Evolutionary conservation across 257 asterid species (phyloP).

Genomic region (Verbena officinalis): DNA sequence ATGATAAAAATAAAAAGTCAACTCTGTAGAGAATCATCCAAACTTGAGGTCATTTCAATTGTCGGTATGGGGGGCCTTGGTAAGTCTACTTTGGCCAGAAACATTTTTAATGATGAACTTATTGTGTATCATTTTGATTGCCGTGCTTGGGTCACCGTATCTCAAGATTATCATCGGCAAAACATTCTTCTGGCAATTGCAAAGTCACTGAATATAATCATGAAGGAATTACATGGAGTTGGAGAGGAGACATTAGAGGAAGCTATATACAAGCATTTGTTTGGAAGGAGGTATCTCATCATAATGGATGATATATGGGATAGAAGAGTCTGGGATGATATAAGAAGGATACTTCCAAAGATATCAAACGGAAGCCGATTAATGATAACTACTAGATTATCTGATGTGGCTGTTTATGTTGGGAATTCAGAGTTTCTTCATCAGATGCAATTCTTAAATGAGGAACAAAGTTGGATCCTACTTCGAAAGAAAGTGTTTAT

Average conservation of each 20-base stretch:
- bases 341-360: too few species aligned
- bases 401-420: neutral
- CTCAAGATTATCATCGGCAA: neutral
- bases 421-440: neutral
- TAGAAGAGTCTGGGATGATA: too few species aligned
- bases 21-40: conserved; percentile 7
- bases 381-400: neutral
- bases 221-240: neutral
- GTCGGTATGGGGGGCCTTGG: conserved; percentile 23
- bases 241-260: too few species aligned
- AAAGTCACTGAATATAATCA: neutral
- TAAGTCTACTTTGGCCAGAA: conserved; percentile 18
- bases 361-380: too few species aligned
- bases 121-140: neutral
- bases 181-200: neutral
- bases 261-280: too few species aligned
- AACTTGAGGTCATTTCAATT: conserved; percentile 14
- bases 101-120: neutral
- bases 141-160: conserved; percentile 2
- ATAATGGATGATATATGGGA: neutral
- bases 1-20: neutral
- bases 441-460: conserved; percentile 6
- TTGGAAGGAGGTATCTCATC: conserved; percentile 6
- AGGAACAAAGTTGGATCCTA: conserved; percentile 15
- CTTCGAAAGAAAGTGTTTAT: conserved; percentile 3